Base-by-base conservation (phyloP, 306 rosid species). In the Quercus robur region DNA sequence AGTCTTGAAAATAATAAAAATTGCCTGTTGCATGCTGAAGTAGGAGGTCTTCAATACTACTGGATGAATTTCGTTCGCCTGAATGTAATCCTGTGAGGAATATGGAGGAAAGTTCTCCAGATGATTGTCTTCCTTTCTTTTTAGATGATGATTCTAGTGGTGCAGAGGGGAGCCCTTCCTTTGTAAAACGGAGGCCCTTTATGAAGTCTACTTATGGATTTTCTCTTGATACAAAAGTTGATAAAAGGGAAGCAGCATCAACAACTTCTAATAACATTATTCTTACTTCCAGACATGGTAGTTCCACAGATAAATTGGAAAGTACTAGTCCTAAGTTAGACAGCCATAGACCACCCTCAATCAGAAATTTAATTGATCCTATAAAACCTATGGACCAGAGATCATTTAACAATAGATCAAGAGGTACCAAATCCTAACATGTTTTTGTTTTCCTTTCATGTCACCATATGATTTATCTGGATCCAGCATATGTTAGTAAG, bases 111-210 rank as follows among this genome's bases (percentile, higher is more conserved):
- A 89, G 80, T 81, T 81, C 84, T 78, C 99, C 88, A 79, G 99
- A 96, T 74, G 94, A 96, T 77, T 91, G 88, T 79, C 84, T 96
- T 76, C 99, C 99, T 81, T 96, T 93, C 80, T 81, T 81, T 82
- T 77, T 96, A 72, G 99, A 96, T 77, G 97, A 91, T 5, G 98
- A 96, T 82, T 80, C 94, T 63, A 83, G 97, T 87, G 92, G 94
- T 74, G 89, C 89, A 44, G 97, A 85, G 83, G 93, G 94, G 78
- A 93, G 93, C 84, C 89, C 96, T 52, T 86, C 94, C 76, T 83
- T 70, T 82, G 80, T 86, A 75, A 79, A 88, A 86, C 86, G 82
- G 82, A 90, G 85, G 78, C 75, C 94, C 84, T 88, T 88, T 6
- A 84, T 89, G 80, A 95, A 88, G 89, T 87, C 98, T 71, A 88